These are phyloP conservation scores for Cupressus sempervirens DNA, from an alignment of 75 land plant genomes.

Conservation along the genomic window DNA sequence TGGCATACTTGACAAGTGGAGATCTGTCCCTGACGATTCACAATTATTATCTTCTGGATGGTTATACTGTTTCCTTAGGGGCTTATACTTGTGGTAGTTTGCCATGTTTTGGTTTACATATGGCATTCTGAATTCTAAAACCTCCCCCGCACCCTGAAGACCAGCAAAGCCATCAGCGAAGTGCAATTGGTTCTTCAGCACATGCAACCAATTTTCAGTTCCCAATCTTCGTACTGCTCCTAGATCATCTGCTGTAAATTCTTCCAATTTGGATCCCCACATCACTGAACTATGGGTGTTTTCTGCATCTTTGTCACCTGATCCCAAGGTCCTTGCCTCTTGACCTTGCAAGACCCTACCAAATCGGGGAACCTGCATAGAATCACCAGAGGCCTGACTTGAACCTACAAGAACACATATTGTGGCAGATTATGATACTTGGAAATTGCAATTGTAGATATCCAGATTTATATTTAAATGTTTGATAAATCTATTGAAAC, in stretches of 20 bases:
- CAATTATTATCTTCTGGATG: not conserved
- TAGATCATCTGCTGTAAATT: conserved; percentile 30
- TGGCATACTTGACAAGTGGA: not conserved
- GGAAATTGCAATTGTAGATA: not conserved
- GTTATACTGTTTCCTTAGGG: not conserved
- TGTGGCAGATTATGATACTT: conserved; percentile 4
- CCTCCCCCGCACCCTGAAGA: conserved; percentile 24
- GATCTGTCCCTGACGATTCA: not conserved
- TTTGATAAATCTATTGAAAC: not conserved
- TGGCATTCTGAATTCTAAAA: not conserved
- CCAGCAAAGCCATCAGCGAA: conserved; percentile 44
- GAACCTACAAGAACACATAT: conserved; percentile 22
- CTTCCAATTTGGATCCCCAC: conserved; percentile 29
- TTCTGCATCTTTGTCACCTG: conserved; percentile 32
- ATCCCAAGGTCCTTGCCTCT: conserved; percentile 55
- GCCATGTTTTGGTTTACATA: not conserved
- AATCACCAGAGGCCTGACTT: conserved; percentile 36
- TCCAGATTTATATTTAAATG: not conserved
- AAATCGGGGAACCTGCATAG: conserved; percentile 32
- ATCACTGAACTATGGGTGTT: conserved; percentile 31
- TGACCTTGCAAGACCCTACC: conserved; percentile 86
- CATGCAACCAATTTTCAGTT: conserved; percentile 26
- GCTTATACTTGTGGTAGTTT: not conserved
- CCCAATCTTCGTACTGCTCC: conserved; percentile 22
- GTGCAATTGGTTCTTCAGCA: conserved; percentile 25